Evolutionary conservation across 441 rosid species (phyloP), one percentile per base, ranked within the genome.

Genomic region (Dalechampia spathulata): DNA sequence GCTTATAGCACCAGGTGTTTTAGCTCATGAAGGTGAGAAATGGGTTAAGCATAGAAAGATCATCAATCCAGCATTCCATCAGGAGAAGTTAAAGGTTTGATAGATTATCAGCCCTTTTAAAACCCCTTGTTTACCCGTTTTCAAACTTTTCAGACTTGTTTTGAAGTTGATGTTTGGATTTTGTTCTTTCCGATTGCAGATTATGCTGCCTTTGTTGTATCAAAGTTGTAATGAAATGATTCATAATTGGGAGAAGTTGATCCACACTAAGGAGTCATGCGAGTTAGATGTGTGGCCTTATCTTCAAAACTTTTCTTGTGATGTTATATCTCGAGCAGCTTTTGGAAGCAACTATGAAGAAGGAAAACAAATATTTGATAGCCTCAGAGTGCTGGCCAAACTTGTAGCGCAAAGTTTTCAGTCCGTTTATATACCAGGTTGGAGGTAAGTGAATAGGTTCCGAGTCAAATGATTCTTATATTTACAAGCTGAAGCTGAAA

Each of bases 1-100:
- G 58, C 36, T 64, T 52, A 66, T 72, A 25, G 63, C 49, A 16
- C 26, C 62, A 25, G 80, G 83, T 14, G 49, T 76, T 7, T 69
- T 68, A 2, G 16, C 13, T 5, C 49, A 49, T 48, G 72, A 63
- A 8, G 84, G 80, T 23, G 59, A 72, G 19, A 70, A 76, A 67
- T 81, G 75, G 83, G 48, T 73, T 38, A 72, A 72, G 23, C 83
- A 76, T 26, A 70, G 80, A 39, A 81, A 63, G 55, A 78, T 81
- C 47, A 55, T 82, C 52, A 74, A 71, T 66, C 84, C 81, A 25
- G 74, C 80, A 1, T 78, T 82, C 55, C 77, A 74, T 63, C 13
- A 48, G 13, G 81, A 78, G 45, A 82, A 78, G 63, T 55, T 78
- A 21, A 75, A 78, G 80, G 87, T 76, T 2, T 1, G 16, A 5